Percentiles rank a stretch among this genome's conserved stretches.
Conservation (phyloP, 495 filamentous ascomycete genomes). For the Talaromyces liani region DNA sequence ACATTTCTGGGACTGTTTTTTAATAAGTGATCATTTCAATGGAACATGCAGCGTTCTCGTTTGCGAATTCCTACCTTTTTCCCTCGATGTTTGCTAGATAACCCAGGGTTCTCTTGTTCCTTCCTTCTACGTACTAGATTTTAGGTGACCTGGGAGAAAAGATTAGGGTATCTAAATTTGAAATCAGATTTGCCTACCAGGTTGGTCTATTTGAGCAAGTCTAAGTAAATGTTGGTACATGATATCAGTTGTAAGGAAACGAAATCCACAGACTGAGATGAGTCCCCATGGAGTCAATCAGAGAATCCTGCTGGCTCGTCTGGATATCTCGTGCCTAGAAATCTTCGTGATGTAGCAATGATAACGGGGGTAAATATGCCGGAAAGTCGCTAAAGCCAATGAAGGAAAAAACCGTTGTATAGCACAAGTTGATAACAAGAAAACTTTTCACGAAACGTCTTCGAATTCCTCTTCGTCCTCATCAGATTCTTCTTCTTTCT, state of each 20-base stretch:
- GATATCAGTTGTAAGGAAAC: neutral
- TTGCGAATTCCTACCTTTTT: neutral
- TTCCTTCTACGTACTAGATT: neutral
- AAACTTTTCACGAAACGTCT: conserved; percentile 26
- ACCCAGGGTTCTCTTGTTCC: neutral
- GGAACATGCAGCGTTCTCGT: conserved; percentile 5
- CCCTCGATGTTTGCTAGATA: neutral
- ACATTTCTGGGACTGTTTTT: conserved; percentile 1
- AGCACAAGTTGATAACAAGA: neutral
- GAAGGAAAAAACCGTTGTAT: neutral
- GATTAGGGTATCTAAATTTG: neutral
- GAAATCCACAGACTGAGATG: too few species aligned
- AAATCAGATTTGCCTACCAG: neutral
- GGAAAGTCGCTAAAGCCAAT: neutral
- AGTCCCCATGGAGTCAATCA: too few species aligned
- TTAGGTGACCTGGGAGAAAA: neutral
- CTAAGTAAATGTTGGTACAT: neutral
- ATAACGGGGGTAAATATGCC: too few species aligned
- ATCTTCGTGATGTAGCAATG: too few species aligned
- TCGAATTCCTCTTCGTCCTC: conserved; percentile 50
- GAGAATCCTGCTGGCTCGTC: too few species aligned
- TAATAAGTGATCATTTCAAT: neutral
- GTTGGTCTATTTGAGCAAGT: neutral
- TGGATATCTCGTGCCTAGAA: too few species aligned
- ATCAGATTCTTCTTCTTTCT: conserved; percentile 37